Evolutionary conservation across 208 protist genomes (phyloP).

Genomic region (Acanthamoeba triangularis): DNA sequence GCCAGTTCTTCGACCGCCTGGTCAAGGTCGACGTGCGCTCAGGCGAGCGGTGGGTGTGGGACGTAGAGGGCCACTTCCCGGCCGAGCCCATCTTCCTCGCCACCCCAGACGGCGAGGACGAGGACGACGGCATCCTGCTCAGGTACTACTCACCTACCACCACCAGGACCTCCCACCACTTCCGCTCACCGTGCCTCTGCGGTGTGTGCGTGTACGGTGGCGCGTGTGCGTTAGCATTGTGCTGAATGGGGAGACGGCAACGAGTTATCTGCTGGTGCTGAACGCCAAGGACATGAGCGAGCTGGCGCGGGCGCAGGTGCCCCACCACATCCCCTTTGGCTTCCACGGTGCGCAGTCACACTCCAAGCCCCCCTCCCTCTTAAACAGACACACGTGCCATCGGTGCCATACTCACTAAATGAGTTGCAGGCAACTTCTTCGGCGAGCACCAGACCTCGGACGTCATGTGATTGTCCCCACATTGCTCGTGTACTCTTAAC

Average conservation of each 20-base stretch:
- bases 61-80: not conserved
- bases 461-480: not conserved
- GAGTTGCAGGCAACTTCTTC: conserved; percentile 42
- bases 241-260: not conserved
- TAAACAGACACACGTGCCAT: no score
- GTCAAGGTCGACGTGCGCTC: conserved; percentile 19
- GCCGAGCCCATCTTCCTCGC: conserved; percentile 3
- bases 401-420: no score
- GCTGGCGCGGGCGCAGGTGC: not conserved
- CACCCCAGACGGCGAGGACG: not conserved
- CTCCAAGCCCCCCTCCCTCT: no score
- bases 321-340: conserved; percentile 31
- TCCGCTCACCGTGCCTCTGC: not conserved
- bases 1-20: not conserved
- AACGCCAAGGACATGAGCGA: conserved; percentile 1
- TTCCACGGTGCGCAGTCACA: not conserved
- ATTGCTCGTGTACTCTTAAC: no score
- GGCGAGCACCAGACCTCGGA: not conserved
- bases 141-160: not conserved
- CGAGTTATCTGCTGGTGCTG: conserved; percentile 20
- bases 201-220: not conserved
- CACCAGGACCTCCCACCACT: no score
- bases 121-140: conserved; percentile 18
- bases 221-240: not conserved
- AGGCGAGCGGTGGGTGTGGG: not conserved